A percentile compares a stretch with the other conserved stretches of the same genome.
phyloP scores from a whole-genome alignment of 768 basidiomycete genomes.

The Leccinum barrowsii region DNA sequence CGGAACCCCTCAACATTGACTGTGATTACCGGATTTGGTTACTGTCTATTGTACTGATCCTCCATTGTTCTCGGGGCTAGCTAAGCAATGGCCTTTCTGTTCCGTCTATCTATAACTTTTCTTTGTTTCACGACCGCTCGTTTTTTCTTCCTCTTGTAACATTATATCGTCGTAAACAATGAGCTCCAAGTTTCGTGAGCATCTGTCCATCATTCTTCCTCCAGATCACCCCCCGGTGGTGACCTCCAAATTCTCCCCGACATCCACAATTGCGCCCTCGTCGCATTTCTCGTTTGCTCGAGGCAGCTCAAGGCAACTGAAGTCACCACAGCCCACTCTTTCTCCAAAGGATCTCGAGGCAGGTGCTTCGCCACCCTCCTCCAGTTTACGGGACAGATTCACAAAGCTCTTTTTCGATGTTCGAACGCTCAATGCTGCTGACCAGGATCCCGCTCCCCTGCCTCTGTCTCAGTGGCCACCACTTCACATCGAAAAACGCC shows the following conservation, averaged over 20 bases:
- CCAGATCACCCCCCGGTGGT: slow-evolving; percentile 20
- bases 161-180: slow-evolving; percentile 9
- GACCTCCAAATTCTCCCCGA: slow-evolving; percentile 42
- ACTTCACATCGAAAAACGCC: slow-evolving; percentile 37
- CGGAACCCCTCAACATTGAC: not conserved
- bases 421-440: slow-evolving; percentile 24
- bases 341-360: slow-evolving; percentile 28
- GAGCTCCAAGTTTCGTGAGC: slow-evolving; percentile 31
- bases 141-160: slow-evolving; percentile 4
- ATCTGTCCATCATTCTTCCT: slow-evolving; percentile 23
- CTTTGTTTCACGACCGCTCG: slow-evolving; percentile 4
- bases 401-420: slow-evolving; percentile 37
- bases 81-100: slow-evolving; percentile 1
- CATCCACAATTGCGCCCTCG: slow-evolving; percentile 34
- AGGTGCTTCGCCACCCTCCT: slow-evolving; percentile 15
- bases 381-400: slow-evolving; percentile 31
- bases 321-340: not conserved
- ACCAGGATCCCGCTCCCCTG: slow-evolving; percentile 25
- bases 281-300: slow-evolving; percentile 26
- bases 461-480: slow-evolving; percentile 35
- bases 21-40: slow-evolving; percentile 16
- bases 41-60: slow-evolving; percentile 11
- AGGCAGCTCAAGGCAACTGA: slow-evolving; percentile 11
- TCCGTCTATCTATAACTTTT: slow-evolving; percentile 1
- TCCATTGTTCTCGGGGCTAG: slow-evolving; percentile 19